Evolutionary conservation across 306 rosid species (phyloP), one percentile per base, ranked within the genome.

Genomic region (Cucumis melo): DNA sequence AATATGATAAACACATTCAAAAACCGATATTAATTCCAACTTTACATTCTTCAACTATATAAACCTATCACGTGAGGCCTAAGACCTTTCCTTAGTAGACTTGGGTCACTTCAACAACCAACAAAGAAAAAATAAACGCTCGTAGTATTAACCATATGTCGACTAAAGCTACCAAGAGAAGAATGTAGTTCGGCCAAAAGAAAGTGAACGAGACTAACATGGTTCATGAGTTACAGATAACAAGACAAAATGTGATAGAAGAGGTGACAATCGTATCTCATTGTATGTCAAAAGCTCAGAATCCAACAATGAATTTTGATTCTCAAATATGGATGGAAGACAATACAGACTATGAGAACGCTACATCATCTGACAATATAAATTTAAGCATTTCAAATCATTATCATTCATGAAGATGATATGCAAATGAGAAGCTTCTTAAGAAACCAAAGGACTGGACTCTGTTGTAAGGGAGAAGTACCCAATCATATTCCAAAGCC

Each of bases 401-500:
- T 42, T 66, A 83, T 81, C 84, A 41, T 73, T 44, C 55, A 65
- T 74, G 48, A 21, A 44, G 34, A 48, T 70, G 39, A 48, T 70
- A 48, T 75, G 76, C 79, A 73, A 27, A 20, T 73, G 38, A 79
- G 3, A 29, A 78, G 62, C 55, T 74, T 75, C 86, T 80, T 76
- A 32, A 82, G 46, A 58, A 66, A 3, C 6, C 78, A 73, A 23
- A 53, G 57, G 65, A 63, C 78, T 19, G 14, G 38, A 34, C 65
- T 42, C 29, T 11, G 46, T 34, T 54, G 6, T 64, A 64, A 36
- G 23, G 10, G 2, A n/a, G 56, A 68, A n/a, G 56, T 68, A 68
- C 20, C 36, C 56, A 29, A 61, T 91, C 83, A 93, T 53, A 94
- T 86, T 78, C 99, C 97, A 75, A 94, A 94, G 60, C 99, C 93